Conservation (phyloP, 1,284 basidiomycete species). For the Cryptococcus sp. region DNA sequence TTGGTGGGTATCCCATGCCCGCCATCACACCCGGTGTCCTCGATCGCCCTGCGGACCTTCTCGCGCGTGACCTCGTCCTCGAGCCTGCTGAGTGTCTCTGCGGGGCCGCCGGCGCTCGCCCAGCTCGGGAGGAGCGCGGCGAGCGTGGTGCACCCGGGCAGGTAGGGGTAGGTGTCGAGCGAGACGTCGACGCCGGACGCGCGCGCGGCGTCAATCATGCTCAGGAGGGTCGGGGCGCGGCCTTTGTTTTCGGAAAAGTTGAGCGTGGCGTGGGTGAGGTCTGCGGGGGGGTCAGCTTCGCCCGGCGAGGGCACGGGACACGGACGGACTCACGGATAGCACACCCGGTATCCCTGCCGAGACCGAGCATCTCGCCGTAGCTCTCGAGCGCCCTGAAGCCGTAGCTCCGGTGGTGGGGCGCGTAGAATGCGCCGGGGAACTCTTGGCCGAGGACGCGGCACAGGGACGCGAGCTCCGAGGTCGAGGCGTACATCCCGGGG, state of each 20-base stretch:
- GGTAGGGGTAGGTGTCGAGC: conserved; percentile 48
- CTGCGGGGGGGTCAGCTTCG: conserved; percentile 12
- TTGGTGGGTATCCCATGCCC: conserved; percentile 46
- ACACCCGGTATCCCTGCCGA: conserved; percentile 36
- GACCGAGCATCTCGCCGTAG: conserved; percentile 45
- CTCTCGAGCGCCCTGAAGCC: conserved; percentile 38
- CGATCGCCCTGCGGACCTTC: conserved; percentile 40
- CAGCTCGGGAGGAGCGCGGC: conserved; percentile 42
- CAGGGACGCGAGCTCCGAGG: conserved; percentile 37
- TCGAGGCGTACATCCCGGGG: conserved; percentile 49
- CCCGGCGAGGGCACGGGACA: not conserved
- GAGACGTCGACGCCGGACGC: conserved; percentile 33
- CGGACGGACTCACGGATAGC: conserved; percentile 32
- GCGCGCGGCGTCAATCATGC: conserved; percentile 33
- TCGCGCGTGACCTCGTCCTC: conserved; percentile 27
- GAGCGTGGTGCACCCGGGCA: conserved; percentile 47
- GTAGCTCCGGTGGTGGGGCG: conserved; percentile 47
- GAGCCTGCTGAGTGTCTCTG: conserved; percentile 34
- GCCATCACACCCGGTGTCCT: conserved; percentile 45
- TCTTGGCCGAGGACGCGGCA: conserved; percentile 31
- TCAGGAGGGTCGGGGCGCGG: conserved; percentile 33
- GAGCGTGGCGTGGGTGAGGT: conserved; percentile 48
- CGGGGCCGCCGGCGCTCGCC: conserved; percentile 41
- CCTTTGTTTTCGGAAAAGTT: conserved; percentile 47
- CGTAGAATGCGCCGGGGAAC: conserved; percentile 42